Evolutionary conservation across 352 stramenopile species (phyloP).

Genomic region (Lagenidium giganteum): DNA sequence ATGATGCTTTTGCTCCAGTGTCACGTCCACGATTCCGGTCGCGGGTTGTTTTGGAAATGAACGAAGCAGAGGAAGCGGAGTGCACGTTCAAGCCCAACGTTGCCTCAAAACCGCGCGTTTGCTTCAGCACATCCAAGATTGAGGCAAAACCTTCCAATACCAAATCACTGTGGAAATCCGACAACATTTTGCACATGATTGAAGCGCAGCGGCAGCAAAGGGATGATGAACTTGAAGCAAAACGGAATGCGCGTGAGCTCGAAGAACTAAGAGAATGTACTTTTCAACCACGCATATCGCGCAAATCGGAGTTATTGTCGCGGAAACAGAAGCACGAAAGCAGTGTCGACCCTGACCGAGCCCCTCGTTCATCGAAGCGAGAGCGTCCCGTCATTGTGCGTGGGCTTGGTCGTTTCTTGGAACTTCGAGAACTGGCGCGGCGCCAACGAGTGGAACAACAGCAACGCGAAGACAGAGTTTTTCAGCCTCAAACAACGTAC

Average conservation of each 20-base stretch:
- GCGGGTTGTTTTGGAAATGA: conserved; percentile 61
- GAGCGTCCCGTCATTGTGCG: conserved; percentile 62
- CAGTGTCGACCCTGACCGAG: not conserved
- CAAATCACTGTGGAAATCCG: conserved; percentile 42
- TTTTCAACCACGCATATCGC: conserved; percentile 69
- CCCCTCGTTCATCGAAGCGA: not conserved
- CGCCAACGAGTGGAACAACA: conserved; percentile 58
- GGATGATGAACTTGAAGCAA: conserved; percentile 49
- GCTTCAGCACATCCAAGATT: conserved; percentile 40
- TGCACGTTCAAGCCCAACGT: conserved; percentile 66
- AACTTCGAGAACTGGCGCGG: conserved; percentile 66
- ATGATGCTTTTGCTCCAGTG: too few relatives aligned
- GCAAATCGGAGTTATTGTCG: too few relatives aligned
- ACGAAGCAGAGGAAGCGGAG: conserved; percentile 55
- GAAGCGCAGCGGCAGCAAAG: conserved; percentile 52
- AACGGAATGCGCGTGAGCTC: conserved; percentile 49
- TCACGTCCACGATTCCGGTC: conserved; percentile 55
- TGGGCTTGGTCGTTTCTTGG: conserved; percentile 71
- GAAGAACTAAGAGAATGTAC: conserved; percentile 78
- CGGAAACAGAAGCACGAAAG: not conserved
- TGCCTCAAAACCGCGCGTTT: conserved; percentile 17
- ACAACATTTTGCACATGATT: conserved; percentile 66
- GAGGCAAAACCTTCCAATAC: conserved; percentile 16
- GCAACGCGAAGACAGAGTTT: conserved; percentile 57
- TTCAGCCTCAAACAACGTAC: conserved; percentile 45